A percentile compares a stretch with the other conserved stretches of the same genome.
Conservation (phyloP, 116 monocot genomes). For the Trichopus zeylanicus region DNA sequence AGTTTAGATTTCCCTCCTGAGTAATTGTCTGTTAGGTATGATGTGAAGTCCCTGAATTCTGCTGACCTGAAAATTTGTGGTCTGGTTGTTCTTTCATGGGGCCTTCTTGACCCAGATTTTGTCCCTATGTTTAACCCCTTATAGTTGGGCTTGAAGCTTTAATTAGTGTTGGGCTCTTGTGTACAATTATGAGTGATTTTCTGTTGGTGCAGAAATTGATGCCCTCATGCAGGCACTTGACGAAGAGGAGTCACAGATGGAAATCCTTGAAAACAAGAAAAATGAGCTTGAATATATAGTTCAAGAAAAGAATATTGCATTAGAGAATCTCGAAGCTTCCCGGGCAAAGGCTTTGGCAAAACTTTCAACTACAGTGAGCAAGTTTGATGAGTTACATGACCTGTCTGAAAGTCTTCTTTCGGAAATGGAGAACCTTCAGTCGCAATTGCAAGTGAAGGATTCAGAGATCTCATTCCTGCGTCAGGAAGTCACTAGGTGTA, state of each 20-base stretch:
- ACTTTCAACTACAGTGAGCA: slow-evolving; percentile 75
- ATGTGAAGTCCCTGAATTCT: background rate
- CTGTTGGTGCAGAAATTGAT: slow-evolving; percentile 71
- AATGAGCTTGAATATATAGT: slow-evolving; percentile 39
- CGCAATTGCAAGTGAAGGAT: slow-evolving; percentile 66
- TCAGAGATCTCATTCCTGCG: slow-evolving; percentile 92
- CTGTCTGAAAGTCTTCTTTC: slow-evolving; percentile 80
- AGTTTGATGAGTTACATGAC: slow-evolving; percentile 93
- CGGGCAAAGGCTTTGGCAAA: slow-evolving; percentile 50
- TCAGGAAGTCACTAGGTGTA: slow-evolving; percentile 81
- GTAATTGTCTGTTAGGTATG: background rate
- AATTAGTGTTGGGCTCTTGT: background rate
- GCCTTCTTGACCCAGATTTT: background rate
- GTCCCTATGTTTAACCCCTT: background rate
- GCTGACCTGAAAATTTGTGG: background rate
- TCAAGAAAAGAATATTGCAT: slow-evolving; percentile 36
- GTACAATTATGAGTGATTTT: background rate
- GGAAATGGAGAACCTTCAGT: slow-evolving; percentile 87
- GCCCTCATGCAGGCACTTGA: slow-evolving; percentile 91
- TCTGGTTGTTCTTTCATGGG: background rate
- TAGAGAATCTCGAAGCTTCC: slow-evolving; percentile 74
- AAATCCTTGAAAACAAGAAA: slow-evolving; percentile 46
- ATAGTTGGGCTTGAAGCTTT: background rate
- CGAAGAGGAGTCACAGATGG: slow-evolving; percentile 88
- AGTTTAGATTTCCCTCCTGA: background rate